Evolutionary conservation across 495 filamentous ascomycete genomes (phyloP).

Genomic region (Choiromyces venosus): DNA sequence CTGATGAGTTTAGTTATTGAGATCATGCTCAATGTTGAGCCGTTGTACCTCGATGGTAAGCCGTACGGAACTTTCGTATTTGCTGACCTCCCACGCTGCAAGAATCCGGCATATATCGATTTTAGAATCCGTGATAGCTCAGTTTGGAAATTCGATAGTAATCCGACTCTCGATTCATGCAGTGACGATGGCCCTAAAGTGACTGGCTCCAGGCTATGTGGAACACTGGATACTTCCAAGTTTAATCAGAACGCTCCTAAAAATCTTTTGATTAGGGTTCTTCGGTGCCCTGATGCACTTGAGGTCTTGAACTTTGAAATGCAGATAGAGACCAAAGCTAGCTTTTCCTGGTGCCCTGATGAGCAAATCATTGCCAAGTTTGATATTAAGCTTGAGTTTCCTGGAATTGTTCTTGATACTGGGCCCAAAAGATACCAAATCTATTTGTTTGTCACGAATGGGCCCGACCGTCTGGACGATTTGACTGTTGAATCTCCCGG

Average conservation of each 20-base stretch:
- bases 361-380: conserved; percentile 18
- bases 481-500: conserved; percentile 21
- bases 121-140: conserved; percentile 26
- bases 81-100: conserved; percentile 31
- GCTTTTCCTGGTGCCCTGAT: conserved; percentile 17
- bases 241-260: background rate
- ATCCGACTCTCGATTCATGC: background rate
- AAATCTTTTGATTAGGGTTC: conserved; percentile 18
- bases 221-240: background rate
- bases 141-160: conserved; percentile 33
- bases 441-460: conserved; percentile 23
- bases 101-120: conserved; percentile 30
- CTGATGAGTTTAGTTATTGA: conserved; percentile 27
- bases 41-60: conserved; percentile 27
- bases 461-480: conserved; percentile 21
- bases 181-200: background rate
- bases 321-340: conserved; percentile 12
- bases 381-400: conserved; percentile 23
- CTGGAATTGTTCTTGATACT: conserved; percentile 8
- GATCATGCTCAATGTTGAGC: conserved; percentile 29
- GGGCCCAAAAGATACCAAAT: conserved; percentile 13
- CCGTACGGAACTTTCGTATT: conserved; percentile 37
- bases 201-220: background rate
- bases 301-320: conserved; percentile 20
- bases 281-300: conserved; percentile 15